Evolutionary conservation across 2,329 filamentous ascomycete genomes (phyloP), one percentile per base, ranked within the genome.

Genomic region (Cladosporium halotolerans): DNA sequence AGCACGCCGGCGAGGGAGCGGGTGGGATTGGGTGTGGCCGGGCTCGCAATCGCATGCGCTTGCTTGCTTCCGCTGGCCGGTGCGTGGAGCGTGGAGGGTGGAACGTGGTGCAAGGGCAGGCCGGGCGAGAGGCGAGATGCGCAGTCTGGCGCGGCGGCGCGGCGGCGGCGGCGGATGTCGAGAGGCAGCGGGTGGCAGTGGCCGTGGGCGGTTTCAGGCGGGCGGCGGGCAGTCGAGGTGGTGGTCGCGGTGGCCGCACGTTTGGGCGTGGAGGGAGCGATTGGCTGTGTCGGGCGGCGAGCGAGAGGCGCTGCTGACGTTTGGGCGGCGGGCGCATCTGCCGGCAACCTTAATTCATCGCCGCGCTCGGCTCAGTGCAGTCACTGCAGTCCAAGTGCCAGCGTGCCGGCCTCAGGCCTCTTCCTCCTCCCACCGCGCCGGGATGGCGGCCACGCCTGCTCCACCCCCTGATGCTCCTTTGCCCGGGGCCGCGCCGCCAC

Each of bases 1-100:
- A 44, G 40, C 48, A 51, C 48, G 48, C 48, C 40, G 48, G 48
- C 40, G 31, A 31, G n/a, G 40, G 6, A 44, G 31, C 28, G 32
- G 40, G 40, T n/a, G 40, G 48, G 48, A 51, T 51, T 51, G 48
- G 48, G 18, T 43, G 14, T 11, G 36, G 28, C 9, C 16, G 40
- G 40, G 40, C 36, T 14, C 10, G 16, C 14, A 23, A n/a, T 23
- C 14, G 16, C 40, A 42, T 28, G 48, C 47, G 42, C 23, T 28
- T 28, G 23, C 23, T 28, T 28, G 23, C 18, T 33, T 38, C 34
- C 6, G 10, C 11, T 14, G 34, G 34, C 34, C 34, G 34, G 34
- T 11, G 34, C 34, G 34, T 18, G 16, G 16, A 18, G 16, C 16
- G 16, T 18, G 16, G 16, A 18, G 16, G 16, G 16, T 18, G 16